A percentile compares a stretch with the other conserved stretches of the same genome.
phyloP scores from a whole-genome alignment of 345 rosid genomes.

The Litchi chinensis region DNA sequence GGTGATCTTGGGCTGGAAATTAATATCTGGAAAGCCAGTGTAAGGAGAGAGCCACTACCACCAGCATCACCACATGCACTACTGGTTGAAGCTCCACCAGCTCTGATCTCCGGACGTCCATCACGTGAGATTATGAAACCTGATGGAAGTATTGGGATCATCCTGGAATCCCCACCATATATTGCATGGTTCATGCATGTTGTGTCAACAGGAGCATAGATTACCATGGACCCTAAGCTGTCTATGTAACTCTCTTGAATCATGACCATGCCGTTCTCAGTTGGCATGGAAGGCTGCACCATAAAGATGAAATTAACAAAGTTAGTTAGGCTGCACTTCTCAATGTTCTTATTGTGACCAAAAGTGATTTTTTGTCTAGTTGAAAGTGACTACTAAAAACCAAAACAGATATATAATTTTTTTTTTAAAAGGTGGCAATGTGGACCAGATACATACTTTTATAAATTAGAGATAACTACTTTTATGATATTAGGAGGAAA shows the following conservation, averaged over 20 bases:
- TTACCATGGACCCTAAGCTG: slow-evolving; percentile 44
- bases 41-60: too few relatives aligned
- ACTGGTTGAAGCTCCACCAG: slow-evolving; percentile 17
- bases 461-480: too few relatives aligned
- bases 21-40: too few relatives aligned
- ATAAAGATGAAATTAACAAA: too few relatives aligned
- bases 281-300: slow-evolving; percentile 31
- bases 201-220: slow-evolving; percentile 61
- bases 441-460: too few relatives aligned
- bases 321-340: too few relatives aligned
- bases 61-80: not conserved
- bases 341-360: too few relatives aligned
- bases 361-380: too few relatives aligned
- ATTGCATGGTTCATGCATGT: slow-evolving; percentile 35
- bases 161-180: slow-evolving; percentile 34
- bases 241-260: slow-evolving; percentile 68
- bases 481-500: too few relatives aligned
- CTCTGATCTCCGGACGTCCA: slow-evolving; percentile 20
- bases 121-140: slow-evolving; percentile 66
- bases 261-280: slow-evolving; percentile 42
- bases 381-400: too few relatives aligned
- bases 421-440: too few relatives aligned
- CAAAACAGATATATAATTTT: too few relatives aligned
- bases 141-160: slow-evolving; percentile 64
- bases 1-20: not conserved